Evolutionary conservation across 2,329 filamentous ascomycete species (phyloP).

Genomic region (Delphinella strobiligena): DNA sequence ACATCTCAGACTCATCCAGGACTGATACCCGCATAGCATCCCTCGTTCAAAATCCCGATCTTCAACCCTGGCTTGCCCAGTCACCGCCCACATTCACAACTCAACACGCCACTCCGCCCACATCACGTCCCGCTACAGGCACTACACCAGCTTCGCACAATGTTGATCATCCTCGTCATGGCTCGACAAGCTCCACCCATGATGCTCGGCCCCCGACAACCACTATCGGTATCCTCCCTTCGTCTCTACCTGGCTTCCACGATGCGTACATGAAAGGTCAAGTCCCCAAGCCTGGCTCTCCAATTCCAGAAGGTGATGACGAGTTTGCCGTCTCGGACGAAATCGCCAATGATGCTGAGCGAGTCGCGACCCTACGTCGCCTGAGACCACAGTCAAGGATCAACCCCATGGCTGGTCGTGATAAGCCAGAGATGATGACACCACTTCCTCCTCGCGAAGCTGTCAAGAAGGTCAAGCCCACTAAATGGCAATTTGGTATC

Average conservation of each 20-base stretch:
- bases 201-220: conserved; percentile 41
- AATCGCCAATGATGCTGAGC: conserved; percentile 46
- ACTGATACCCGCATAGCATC: conserved; percentile 29
- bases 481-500: conserved; percentile 97
- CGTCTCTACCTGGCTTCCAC: conserved; percentile 82
- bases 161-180: conserved; percentile 30
- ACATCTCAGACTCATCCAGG: background rate
- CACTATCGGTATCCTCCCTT: conserved; percentile 85
- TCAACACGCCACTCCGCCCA: conserved; percentile 21
- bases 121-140: conserved; percentile 13
- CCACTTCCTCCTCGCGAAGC: conserved; percentile 31
- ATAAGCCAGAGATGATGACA: conserved; percentile 43
- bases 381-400: conserved; percentile 76
- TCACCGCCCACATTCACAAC: conserved; percentile 41
- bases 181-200: conserved; percentile 29
- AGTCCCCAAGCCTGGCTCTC: conserved; percentile 21
- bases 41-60: conserved; percentile 39
- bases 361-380: conserved; percentile 66
- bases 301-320: background rate
- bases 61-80: conserved; percentile 42
- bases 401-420: conserved; percentile 8
- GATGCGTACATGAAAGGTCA: conserved; percentile 73
- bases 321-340: conserved; percentile 11
- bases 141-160: conserved; percentile 9
- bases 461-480: conserved; percentile 53